Percentiles rank a stretch among this genome's conserved stretches.
phyloP scores from a whole-genome alignment of 305 asterid species.

The Solanum hybrid region DNA sequence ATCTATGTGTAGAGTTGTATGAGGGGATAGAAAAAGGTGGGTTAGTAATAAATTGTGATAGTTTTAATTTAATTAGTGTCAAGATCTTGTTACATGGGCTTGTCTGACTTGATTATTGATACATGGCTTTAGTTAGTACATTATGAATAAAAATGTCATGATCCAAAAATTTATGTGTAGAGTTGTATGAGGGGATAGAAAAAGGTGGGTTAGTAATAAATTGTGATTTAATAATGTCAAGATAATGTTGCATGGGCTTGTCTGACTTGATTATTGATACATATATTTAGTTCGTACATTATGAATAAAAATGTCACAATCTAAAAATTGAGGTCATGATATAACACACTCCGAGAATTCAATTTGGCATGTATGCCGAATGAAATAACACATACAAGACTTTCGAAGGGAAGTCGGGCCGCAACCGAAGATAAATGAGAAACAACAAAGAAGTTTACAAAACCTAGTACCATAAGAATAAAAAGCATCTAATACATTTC shows the following conservation, averaged over 20 bases:
- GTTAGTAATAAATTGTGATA: background rate
- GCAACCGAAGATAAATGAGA: too few relatives aligned
- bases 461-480: too few relatives aligned
- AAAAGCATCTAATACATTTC: too few relatives aligned
- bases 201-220: too few relatives aligned
- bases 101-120: background rate
- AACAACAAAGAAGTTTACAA: too few relatives aligned
- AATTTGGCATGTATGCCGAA: too few relatives aligned
- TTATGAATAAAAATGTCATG: background rate
- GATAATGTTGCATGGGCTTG: background rate
- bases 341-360: background rate
- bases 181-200: too few relatives aligned
- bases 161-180: too few relatives aligned
- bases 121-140: background rate
- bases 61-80: background rate
- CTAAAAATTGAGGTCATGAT: background rate
- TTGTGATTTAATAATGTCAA: background rate
- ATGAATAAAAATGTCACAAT: background rate
- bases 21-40: too few relatives aligned
- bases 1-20: background rate
- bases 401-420: too few relatives aligned
- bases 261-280: background rate
- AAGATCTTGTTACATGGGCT: background rate
- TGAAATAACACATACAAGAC: too few relatives aligned
- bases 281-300: background rate